Evolutionary conservation across 2,329 filamentous ascomycete genomes (phyloP).

Genomic region (Huntiella savannae): DNA sequence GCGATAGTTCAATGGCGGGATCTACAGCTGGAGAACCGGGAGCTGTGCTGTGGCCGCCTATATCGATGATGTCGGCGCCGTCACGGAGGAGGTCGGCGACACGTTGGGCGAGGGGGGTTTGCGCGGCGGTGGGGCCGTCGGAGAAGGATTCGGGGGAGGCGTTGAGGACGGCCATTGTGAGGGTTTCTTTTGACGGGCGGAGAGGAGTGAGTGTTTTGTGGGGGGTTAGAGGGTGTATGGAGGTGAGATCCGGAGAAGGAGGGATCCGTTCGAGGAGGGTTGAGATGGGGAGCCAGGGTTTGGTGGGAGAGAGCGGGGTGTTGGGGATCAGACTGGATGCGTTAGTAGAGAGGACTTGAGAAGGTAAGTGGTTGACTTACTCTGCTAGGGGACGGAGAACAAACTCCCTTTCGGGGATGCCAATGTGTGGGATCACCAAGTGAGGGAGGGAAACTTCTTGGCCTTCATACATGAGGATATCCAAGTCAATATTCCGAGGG

Average conservation of each 20-base stretch:
- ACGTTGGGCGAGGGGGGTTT: conserved; percentile 19
- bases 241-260: conserved; percentile 29
- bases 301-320: conserved; percentile 30
- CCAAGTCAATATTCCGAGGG: conserved; percentile 82
- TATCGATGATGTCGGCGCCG: conserved; percentile 71
- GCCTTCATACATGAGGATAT: conserved; percentile 69
- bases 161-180: conserved; percentile 88
- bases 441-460: conserved; percentile 46
- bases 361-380: conserved; percentile 24
- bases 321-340: conserved; percentile 32
- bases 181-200: conserved; percentile 28
- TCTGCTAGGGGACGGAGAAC: conserved; percentile 74
- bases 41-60: conserved; percentile 85
- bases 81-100: conserved; percentile 43
- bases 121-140: conserved; percentile 51
- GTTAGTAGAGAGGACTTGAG: conserved; percentile 1
- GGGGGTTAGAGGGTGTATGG: conserved; percentile 37
- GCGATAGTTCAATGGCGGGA: conserved; percentile 52
- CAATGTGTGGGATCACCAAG: conserved; percentile 65
- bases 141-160: conserved; percentile 94
- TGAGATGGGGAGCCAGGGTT: conserved; percentile 40
- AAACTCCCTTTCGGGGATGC: conserved; percentile 83
- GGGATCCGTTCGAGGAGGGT: conserved; percentile 43
- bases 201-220: conserved; percentile 34
- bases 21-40: conserved; percentile 53